Evolutionary conservation across 805 yeast species (phyloP), one percentile per base, ranked within the genome.

Genomic region (Groenewaldozyma tartarivorans): DNA sequence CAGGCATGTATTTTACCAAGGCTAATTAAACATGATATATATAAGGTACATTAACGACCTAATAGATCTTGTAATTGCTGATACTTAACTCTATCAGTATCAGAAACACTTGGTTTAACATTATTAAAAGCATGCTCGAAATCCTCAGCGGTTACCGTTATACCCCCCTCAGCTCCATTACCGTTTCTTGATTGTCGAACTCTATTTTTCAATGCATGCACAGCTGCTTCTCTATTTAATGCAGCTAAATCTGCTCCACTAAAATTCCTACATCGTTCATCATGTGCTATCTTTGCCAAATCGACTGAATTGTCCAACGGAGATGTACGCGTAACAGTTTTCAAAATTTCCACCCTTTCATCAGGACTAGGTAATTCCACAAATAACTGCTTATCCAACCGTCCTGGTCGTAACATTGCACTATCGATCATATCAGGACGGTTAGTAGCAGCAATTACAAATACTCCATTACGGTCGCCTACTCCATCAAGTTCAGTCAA

Each of bases 391-490:
- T 90, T 92, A 57, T 92, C 97, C 53, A 90, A 69, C 61, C 98
- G 75, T 4, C 97, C 98, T 0, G 97, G 97, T 57, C 98, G 75
- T 35, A 92, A 64, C 97, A 90, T 92, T 0, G 98, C 98, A 3
- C 95, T 87, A 61, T 90, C 98, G 49, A 90, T 92, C 85, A 90
- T 90, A 58, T 90, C 98, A 0, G 97, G 97, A 58, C 98, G 74
- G 54, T 90, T 90, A 0, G 98, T 90, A 1, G 98, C 98, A 21
- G 96, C 97, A 50, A 90, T 76, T 3, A 90, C 97, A 60, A 82
- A 92, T 2, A 90, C 85, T 2, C 97, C 97, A 45, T 81, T 75
- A 51, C 97, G 70, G 50, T 90, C 96, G 51, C 86, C 88, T 42
- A 90, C 69, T 1, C 98, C 98, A 63, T 92, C 98, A 30, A 92